phyloP scores from a whole-genome alignment of 805 yeast genomes.

The Metschnikowia drakensbergensis region DNA sequence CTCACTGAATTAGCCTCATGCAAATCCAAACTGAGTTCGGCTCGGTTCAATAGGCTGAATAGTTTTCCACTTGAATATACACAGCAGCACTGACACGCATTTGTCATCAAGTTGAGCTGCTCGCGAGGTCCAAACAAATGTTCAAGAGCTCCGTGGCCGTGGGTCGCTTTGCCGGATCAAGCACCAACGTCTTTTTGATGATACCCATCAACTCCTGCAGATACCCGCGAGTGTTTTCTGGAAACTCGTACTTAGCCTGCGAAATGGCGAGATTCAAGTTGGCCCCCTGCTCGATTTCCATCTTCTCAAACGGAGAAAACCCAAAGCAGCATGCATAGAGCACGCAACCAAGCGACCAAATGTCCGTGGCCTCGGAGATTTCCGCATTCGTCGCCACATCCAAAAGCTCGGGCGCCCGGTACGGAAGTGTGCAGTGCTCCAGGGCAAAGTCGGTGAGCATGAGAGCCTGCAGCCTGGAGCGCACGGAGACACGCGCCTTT shows the following conservation, averaged over 20 bases:
- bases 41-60: too few relatives aligned
- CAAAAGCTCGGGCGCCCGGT: conserved; percentile 85
- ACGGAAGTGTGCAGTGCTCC: conserved; percentile 82
- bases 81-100: too few relatives aligned
- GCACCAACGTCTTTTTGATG: conserved; percentile 56
- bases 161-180: conserved; percentile 64
- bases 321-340: conserved; percentile 75
- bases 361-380: conserved; percentile 72
- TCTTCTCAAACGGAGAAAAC: conserved; percentile 81
- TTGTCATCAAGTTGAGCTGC: neutral
- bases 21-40: too few relatives aligned
- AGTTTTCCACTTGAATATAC: too few relatives aligned
- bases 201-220: conserved; percentile 53
- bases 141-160: conserved; percentile 55
- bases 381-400: conserved; percentile 66
- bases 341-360: conserved; percentile 91
- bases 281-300: conserved; percentile 79
- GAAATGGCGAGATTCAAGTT: conserved; percentile 71
- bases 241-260: conserved; percentile 60
- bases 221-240: conserved; percentile 47
- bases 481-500: conserved; percentile 52
- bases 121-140: conserved; percentile 33
- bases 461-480: conserved; percentile 65
- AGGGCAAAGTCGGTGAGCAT: conserved; percentile 76
- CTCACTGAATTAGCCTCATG: too few relatives aligned